Conservation (phyloP, 805 yeast genomes). For the Saccharomycopsis javanensis region DNA sequence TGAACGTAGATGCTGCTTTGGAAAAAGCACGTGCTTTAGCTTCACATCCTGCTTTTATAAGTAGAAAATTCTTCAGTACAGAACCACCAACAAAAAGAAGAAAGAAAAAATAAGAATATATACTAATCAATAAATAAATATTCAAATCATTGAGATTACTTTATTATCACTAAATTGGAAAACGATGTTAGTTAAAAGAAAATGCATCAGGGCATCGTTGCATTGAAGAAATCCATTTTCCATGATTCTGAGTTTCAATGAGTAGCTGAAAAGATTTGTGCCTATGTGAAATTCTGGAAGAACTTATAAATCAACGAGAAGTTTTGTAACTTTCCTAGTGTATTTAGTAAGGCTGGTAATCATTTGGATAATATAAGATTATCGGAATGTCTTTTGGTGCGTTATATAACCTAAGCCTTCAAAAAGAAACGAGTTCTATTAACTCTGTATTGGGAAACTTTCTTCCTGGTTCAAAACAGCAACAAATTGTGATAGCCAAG, state of each 20-base stretch:
- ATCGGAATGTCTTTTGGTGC: slow-evolving; percentile 8
- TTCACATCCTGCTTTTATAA: slow-evolving; percentile 30
- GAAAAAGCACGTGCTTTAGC: slow-evolving; percentile 33
- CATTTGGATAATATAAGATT: not conserved
- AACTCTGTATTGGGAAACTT: slow-evolving; percentile 62
- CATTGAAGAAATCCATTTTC: not conserved
- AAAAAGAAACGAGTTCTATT: slow-evolving; percentile 44
- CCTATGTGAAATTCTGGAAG: not conserved
- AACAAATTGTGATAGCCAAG: slow-evolving; percentile 53
- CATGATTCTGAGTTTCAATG: not conserved
- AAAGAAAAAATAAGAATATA: not conserved
- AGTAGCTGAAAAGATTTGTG: not conserved
- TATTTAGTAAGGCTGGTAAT: not conserved
- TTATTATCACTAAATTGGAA: not conserved
- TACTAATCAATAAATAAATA: not conserved
- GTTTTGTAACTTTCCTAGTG: not conserved
- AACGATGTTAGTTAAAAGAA: not conserved
- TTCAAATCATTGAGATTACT: not conserved
- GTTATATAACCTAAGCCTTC: slow-evolving; percentile 66
- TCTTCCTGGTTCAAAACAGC: slow-evolving; percentile 39
- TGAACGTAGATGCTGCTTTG: slow-evolving; percentile 29
- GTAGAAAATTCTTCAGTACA: slow-evolving; percentile 34
- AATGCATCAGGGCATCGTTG: not conserved
- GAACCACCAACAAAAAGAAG: slow-evolving; percentile 13
- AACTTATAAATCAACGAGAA: no score